Evolutionary conservation across 1,139 yeast species (phyloP).

Genomic region (Lodderomyces theae): DNA sequence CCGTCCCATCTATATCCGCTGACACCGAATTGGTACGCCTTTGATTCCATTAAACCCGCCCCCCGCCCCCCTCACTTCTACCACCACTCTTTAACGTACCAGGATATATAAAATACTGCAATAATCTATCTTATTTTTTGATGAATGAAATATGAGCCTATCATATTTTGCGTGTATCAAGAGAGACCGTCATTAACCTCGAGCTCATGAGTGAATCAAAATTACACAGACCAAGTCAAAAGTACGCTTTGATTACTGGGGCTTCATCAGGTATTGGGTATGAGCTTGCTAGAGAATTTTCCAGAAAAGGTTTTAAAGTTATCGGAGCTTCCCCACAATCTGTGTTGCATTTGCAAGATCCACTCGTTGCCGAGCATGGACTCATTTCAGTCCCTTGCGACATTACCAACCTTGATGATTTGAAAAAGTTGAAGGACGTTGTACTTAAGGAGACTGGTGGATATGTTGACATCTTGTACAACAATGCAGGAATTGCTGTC

Average conservation of each 20-base stretch:
- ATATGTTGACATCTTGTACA: conserved; percentile 30
- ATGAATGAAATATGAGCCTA: too few relatives aligned
- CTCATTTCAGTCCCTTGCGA: conserved; percentile 33
- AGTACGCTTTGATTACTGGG: conserved; percentile 36
- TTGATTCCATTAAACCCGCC: too few relatives aligned
- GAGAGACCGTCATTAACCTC: too few relatives aligned
- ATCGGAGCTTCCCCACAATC: conserved; percentile 31
- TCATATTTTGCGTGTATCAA: too few relatives aligned
- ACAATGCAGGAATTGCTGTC: conserved; percentile 32
- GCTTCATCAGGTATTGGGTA: conserved; percentile 44
- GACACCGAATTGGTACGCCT: too few relatives aligned
- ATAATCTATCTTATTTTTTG: too few relatives aligned
- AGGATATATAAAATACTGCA: too few relatives aligned
- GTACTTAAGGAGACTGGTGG: conserved; percentile 28
- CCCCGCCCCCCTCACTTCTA: too few relatives aligned
- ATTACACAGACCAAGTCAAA: conserved; percentile 4
- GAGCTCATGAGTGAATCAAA: too few relatives aligned
- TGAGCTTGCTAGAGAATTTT: conserved; percentile 26
- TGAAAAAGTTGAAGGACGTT: conserved; percentile 22
- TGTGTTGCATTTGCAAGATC: conserved; percentile 24
- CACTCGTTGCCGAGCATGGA: conserved; percentile 28
- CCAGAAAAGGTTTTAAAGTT: conserved; percentile 33
- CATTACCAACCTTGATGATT: conserved; percentile 28
- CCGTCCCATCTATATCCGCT: too few relatives aligned
- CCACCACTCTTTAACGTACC: too few relatives aligned